Evolutionary conservation across 495 filamentous ascomycete species (phyloP).

Genomic region (Antarctomyces pellizariae): DNA sequence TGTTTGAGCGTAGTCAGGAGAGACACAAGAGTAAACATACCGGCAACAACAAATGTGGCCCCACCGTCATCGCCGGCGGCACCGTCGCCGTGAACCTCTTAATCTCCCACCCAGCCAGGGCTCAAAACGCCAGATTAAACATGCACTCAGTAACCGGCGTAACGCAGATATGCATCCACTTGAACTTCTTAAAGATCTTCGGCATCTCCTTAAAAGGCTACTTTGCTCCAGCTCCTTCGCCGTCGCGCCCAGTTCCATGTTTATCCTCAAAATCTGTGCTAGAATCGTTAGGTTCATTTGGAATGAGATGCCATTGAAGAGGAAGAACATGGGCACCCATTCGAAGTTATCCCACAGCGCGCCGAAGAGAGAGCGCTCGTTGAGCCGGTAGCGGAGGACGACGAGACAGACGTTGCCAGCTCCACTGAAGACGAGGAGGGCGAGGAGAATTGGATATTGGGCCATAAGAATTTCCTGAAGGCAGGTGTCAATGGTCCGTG

Average conservation of each 20-base stretch:
- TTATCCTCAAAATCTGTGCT: constrained; percentile 35
- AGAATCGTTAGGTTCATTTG: constrained; percentile 36
- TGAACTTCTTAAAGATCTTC: constrained; percentile 8
- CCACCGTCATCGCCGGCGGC: constrained; percentile 16
- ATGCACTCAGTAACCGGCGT: constrained; percentile 9
- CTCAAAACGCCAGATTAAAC: constrained; percentile 15
- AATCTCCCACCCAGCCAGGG: constrained; percentile 16
- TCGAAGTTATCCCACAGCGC: constrained; percentile 35
- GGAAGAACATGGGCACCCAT: constrained; percentile 38
- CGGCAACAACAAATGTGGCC: constrained; percentile 8
- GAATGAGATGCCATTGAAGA: constrained; percentile 38
- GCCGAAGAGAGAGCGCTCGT: constrained; percentile 33
- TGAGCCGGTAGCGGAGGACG: constrained; percentile 24
- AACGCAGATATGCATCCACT: constrained; percentile 8
- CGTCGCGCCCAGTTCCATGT: constrained; percentile 39
- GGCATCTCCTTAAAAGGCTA: constrained; percentile 5
- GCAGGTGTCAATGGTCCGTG: constrained; percentile 26
- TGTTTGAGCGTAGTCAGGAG: too few relatives aligned
- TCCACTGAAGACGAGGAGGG: constrained; percentile 24
- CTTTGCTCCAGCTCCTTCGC: constrained; percentile 30
- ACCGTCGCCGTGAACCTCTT: constrained; percentile 16
- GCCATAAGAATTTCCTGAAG: constrained; percentile 25
- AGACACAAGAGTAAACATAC: too few relatives aligned
- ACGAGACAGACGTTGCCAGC: constrained; percentile 24
- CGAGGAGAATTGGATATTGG: constrained; percentile 25